These are phyloP conservation scores for Picochlorum sp. DNA, from an alignment of 139 green algal genomes.

Conservation along the genomic window DNA sequence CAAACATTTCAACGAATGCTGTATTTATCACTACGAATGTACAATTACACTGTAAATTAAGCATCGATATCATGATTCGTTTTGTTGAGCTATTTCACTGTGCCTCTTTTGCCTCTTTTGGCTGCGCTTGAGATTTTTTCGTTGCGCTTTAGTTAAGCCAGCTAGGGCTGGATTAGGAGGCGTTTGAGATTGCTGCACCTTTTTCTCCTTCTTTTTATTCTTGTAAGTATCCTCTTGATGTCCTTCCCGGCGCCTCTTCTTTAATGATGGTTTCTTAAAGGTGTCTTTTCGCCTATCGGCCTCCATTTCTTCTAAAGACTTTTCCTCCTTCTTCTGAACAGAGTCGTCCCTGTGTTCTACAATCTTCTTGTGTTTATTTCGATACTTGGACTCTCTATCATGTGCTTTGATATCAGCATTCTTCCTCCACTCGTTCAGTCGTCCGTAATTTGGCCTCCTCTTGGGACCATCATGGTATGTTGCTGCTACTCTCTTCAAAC, in stretches of 20 bases:
- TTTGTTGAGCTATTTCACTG: no score
- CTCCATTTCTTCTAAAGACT: constrained; percentile 12
- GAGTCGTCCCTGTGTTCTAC: not conserved
- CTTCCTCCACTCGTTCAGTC: constrained; percentile 15
- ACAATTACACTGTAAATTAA: no score
- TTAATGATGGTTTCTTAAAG: constrained; percentile 20
- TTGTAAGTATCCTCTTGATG: constrained; percentile 6
- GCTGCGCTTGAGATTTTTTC: constrained; percentile 49
- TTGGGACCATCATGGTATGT: constrained; percentile 63
- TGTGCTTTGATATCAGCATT: not conserved
- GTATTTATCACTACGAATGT: no score
- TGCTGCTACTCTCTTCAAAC: constrained; percentile 67
- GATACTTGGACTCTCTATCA: not conserved
- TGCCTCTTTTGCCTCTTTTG: no score
- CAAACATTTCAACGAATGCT: not conserved
- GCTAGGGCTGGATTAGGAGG: not conserved
- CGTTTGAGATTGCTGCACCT: not conserved
- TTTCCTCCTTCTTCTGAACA: not conserved
- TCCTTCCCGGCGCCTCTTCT: constrained; percentile 9
- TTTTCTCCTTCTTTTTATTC: constrained; percentile 13
- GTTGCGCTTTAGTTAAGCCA: constrained; percentile 49
- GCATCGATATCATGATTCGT: no score
- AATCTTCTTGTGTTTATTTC: constrained; percentile 10
- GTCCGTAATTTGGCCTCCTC: constrained; percentile 21
- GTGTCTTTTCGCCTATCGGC: constrained; percentile 8